These are phyloP conservation scores for Diaporthe sp. DNA, from an alignment of 2,329 filamentous ascomycete genomes.

Conservation along the genomic window DNA sequence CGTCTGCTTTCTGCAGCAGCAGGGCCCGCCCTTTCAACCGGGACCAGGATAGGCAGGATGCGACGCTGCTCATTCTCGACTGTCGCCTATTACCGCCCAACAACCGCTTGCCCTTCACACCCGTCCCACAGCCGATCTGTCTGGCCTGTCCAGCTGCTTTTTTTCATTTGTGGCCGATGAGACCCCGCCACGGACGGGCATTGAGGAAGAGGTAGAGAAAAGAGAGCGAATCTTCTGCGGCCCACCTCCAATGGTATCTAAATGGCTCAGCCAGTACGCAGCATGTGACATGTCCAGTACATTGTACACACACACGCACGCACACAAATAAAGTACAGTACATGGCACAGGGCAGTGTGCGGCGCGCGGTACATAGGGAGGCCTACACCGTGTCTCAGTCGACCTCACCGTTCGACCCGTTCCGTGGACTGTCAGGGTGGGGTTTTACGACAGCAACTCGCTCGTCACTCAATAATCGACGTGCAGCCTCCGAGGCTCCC, in stretches of 20 bases:
- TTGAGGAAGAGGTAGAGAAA: background rate
- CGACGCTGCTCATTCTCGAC: constrained; percentile 29
- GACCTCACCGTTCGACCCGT: constrained; percentile 31
- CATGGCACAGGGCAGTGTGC: background rate
- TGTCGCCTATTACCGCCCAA: constrained; percentile 35
- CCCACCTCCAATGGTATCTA: background rate
- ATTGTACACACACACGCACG: background rate
- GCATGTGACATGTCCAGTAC: background rate
- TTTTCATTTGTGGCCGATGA: constrained; percentile 22
- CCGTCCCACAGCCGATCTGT: constrained; percentile 25
- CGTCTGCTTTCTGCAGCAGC: constrained; percentile 49
- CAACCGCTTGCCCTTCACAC: constrained; percentile 15
- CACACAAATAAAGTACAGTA: background rate
- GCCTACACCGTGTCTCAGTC: constrained; percentile 30
- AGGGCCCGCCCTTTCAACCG: constrained; percentile 24
- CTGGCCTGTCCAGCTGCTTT: constrained; percentile 3
- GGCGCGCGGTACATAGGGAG: constrained; percentile 8
- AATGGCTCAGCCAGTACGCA: constrained; percentile 12
- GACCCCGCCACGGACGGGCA: background rate
- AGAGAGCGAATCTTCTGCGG: background rate
- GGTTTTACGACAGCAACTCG: constrained; percentile 28
- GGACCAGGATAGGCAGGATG: constrained; percentile 35
- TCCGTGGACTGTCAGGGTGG: constrained; percentile 15
- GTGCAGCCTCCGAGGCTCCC: constrained; percentile 29
- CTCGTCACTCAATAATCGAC: constrained; percentile 22